Conservation (phyloP, 176 grass and related monocot species). For the Zizania latifolia region DNA sequence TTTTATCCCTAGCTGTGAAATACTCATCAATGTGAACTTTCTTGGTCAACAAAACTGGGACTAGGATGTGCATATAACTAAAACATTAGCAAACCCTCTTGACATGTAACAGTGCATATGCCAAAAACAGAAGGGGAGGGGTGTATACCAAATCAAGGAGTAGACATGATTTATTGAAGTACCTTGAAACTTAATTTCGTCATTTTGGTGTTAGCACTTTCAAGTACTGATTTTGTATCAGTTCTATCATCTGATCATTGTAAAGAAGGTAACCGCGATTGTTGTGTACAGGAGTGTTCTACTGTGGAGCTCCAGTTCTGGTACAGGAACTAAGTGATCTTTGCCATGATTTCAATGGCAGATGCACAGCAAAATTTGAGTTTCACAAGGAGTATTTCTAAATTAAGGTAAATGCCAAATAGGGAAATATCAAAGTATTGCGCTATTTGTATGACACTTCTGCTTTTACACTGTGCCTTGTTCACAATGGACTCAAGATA, state of each 20-base stretch:
- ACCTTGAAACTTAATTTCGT: not conserved
- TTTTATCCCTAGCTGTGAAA: not conserved
- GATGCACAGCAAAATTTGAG: constrained; percentile 66
- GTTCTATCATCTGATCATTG: not conserved
- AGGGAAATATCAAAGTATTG: constrained; percentile 11
- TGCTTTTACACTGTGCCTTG: constrained; percentile 19
- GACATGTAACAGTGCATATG: not conserved
- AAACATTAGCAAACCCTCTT: not conserved
- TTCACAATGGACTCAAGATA: constrained; percentile 4
- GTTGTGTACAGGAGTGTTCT: constrained; percentile 79
- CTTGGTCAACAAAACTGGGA: not conserved
- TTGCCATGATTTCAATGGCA: constrained; percentile 67
- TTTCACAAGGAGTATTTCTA: constrained; percentile 98
- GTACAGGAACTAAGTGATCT: constrained; percentile 73
- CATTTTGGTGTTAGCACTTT: no score
- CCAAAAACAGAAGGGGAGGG: not conserved
- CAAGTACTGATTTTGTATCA: not conserved
- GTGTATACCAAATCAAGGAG: not conserved
- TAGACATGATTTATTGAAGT: not conserved
- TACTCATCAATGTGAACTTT: not conserved
- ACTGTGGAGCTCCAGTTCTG: constrained; percentile 73
- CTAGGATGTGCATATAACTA: not conserved
- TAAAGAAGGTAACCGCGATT: constrained; percentile 18
- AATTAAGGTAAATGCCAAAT: constrained; percentile 16
- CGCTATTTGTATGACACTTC: constrained; percentile 22